Conservation (phyloP, 139 green algal species). For the Zygnema cylindricum region DNA sequence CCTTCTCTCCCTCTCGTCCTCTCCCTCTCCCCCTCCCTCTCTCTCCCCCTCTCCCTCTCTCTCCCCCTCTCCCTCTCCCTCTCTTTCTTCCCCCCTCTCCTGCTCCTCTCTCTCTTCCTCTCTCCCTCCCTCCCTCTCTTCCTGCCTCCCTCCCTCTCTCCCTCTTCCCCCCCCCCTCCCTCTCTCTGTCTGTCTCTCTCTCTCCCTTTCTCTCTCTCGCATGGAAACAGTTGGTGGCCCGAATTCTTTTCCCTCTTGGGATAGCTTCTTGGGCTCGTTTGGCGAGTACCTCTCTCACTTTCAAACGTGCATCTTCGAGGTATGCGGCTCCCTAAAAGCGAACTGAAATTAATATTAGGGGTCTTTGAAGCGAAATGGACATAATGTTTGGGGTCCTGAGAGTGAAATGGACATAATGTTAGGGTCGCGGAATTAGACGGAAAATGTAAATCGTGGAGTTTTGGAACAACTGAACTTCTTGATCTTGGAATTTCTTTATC, state of each 20-base stretch:
- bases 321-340: not conserved
- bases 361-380: not conserved
- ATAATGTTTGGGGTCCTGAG: not conserved
- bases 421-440: too few relatives aligned
- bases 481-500: too few relatives aligned
- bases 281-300: not conserved
- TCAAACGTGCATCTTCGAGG: not conserved
- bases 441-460: too few relatives aligned
- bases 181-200: not conserved
- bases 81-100: too few relatives aligned
- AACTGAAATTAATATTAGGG: not conserved
- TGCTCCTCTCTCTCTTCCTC: not conserved
- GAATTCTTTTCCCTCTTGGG: not conserved
- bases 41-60: too few relatives aligned
- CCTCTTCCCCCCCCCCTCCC: not conserved
- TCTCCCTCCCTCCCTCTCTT: not conserved
- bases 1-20: not conserved
- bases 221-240: slow-evolving; percentile 16
- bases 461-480: too few relatives aligned
- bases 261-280: not conserved
- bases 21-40: too few relatives aligned
- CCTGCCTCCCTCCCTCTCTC: not conserved
- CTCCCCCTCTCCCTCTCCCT: too few relatives aligned
- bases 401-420: too few relatives aligned
- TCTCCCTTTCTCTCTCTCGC: not conserved